phyloP scores from a whole-genome alignment of 345 rosid genomes.

The thale cress (Arabidopsis thaliana) region TAIR10.1 NC_003071.7:18802001-18802500 shows the following conservation, averaged over 20 bases:
- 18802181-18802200: slow-evolving; percentile 31
- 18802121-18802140: slow-evolving; percentile 28
- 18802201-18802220: slow-evolving; percentile 13
- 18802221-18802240: slow-evolving; percentile 39
- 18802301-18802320: no score
- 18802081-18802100: background rate
- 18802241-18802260: slow-evolving; percentile 40
- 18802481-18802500: background rate
- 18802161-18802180: slow-evolving; percentile 33
- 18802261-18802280: slow-evolving; percentile 25
- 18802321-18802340: background rate
- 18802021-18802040: slow-evolving; percentile 1
- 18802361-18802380: slow-evolving; percentile 14
- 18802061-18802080: background rate
- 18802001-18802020: slow-evolving; percentile 14
- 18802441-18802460: no score
- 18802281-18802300: no score
- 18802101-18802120: background rate
- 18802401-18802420: background rate
- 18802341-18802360: background rate
- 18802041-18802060: background rate
- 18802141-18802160: slow-evolving; percentile 31
- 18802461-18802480: background rate
- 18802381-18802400: background rate
- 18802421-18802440: background rate